Conservation (phyloP, 1,284 basidiomycete genomes). For the Marasmius oreades region DNA sequence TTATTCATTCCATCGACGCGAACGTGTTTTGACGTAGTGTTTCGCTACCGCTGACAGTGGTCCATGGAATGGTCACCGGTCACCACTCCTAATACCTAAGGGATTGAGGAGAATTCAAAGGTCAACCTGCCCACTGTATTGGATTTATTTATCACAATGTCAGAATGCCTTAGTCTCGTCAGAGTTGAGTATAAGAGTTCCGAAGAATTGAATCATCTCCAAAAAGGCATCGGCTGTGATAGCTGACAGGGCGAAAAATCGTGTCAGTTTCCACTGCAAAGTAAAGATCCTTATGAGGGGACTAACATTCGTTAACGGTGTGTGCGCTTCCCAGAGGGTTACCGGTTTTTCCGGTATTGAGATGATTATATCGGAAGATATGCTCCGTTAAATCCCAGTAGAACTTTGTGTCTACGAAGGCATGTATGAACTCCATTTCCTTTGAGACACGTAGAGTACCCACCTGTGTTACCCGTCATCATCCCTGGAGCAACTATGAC, state of each 20-base stretch:
- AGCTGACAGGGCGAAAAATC: slow-evolving; percentile 8
- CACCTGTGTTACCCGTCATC: slow-evolving; percentile 36
- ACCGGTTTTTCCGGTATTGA: slow-evolving; percentile 26
- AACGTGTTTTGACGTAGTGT: no score
- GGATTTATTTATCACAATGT: not conserved
- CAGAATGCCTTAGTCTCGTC: slow-evolving; percentile 12
- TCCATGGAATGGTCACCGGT: no score
- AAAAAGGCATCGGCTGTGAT: slow-evolving; percentile 14
- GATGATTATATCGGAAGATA: slow-evolving; percentile 34
- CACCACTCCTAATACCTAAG: no score
- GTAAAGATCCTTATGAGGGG: not conserved
- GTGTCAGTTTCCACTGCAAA: not conserved
- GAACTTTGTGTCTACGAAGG: slow-evolving; percentile 41
- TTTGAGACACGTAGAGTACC: not conserved
- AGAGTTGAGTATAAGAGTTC: slow-evolving; percentile 15
- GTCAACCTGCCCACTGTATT: no score
- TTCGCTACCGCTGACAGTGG: no score
- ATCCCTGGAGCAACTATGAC: slow-evolving; percentile 34
- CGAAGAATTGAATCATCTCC: slow-evolving; percentile 16
- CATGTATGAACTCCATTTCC: not conserved
- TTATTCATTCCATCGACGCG: no score
- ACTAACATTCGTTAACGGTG: slow-evolving; percentile 60
- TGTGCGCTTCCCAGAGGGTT: slow-evolving; percentile 45
- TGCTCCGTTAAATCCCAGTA: slow-evolving; percentile 37
- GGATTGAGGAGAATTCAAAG: no score